phyloP scores from a whole-genome alignment of 352 stramenopile genomes.

The Globisporangium emineosum region DNA sequence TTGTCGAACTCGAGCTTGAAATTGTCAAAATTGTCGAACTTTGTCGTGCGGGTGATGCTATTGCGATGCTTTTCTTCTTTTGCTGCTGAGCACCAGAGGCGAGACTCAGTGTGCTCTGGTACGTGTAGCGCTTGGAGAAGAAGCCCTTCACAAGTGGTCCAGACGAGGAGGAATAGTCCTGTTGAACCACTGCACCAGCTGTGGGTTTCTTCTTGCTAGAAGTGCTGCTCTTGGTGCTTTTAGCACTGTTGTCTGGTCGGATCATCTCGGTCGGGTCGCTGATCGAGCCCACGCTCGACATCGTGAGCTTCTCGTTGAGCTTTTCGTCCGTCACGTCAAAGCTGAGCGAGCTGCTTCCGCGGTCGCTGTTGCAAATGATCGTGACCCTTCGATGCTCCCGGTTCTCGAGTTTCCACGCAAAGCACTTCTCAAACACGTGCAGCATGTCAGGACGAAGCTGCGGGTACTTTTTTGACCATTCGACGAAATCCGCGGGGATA shows the following conservation, averaged over 20 bases:
- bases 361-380: constrained; percentile 39
- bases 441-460: constrained; percentile 42
- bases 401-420: constrained; percentile 56
- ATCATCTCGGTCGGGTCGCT: constrained; percentile 32
- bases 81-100: constrained; percentile 2
- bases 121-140: constrained; percentile 77
- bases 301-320: constrained; percentile 38
- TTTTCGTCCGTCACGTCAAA: constrained; percentile 65
- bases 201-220: constrained; percentile 4
- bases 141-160: constrained; percentile 32
- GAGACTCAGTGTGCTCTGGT: constrained; percentile 29
- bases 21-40: neutral
- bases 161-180: neutral
- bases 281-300: constrained; percentile 58
- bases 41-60: neutral
- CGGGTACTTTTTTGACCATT: constrained; percentile 31
- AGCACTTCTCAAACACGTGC: constrained; percentile 59
- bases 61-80: neutral
- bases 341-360: constrained; percentile 31
- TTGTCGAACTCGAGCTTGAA: neutral
- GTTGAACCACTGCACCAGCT: neutral
- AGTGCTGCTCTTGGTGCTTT: constrained; percentile 24
- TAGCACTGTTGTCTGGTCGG: neutral
- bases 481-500: constrained; percentile 46
- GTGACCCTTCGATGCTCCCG: constrained; percentile 30